Percentiles rank a stretch among this genome's conserved stretches.
phyloP scores from a whole-genome alignment of 768 basidiomycete genomes.

The Boletus patriciae region DNA sequence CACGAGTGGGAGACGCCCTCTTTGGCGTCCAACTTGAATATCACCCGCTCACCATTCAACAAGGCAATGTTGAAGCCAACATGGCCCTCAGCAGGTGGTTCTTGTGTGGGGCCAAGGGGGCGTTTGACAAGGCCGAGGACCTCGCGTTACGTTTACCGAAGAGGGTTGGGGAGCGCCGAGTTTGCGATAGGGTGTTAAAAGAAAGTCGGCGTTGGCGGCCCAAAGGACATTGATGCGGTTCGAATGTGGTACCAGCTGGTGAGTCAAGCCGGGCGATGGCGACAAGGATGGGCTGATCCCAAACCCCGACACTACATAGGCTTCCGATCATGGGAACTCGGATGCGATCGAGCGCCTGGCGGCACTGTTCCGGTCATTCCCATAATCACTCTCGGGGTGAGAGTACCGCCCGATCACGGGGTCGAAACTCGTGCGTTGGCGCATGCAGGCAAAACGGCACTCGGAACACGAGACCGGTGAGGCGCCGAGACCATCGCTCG shows the following conservation, averaged over 20 bases:
- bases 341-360: conserved; percentile 30
- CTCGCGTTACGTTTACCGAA: too few relatives aligned
- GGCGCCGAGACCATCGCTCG: too few relatives aligned
- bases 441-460: conserved; percentile 69
- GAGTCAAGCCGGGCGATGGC: conserved; percentile 26
- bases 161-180: conserved; percentile 77
- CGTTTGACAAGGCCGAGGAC: too few relatives aligned
- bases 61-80: conserved; percentile 89
- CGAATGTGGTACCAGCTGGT: conserved; percentile 76
- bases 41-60: conserved; percentile 78
- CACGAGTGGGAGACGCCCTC: too few relatives aligned
- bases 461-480: conserved; percentile 33
- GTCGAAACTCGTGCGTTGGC: conserved; percentile 74
- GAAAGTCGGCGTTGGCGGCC: conserved; percentile 89
- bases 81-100: conserved; percentile 99
- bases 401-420: conserved; percentile 82
- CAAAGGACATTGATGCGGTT: conserved; percentile 61
- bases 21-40: conserved; percentile 50
- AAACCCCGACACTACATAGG: conserved; percentile 41
- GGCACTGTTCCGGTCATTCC: conserved; percentile 62
- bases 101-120: conserved; percentile 88
- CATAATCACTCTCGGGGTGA: conserved; percentile 71
- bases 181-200: conserved; percentile 96
- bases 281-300: too few relatives aligned
- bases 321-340: conserved; percentile 71